Percentiles rank a stretch among this genome's conserved stretches.
These are phyloP conservation scores for Hygrocybe coccinea DNA, from an alignment of 768 basidiomycete species.

Conservation along the genomic window DNA sequence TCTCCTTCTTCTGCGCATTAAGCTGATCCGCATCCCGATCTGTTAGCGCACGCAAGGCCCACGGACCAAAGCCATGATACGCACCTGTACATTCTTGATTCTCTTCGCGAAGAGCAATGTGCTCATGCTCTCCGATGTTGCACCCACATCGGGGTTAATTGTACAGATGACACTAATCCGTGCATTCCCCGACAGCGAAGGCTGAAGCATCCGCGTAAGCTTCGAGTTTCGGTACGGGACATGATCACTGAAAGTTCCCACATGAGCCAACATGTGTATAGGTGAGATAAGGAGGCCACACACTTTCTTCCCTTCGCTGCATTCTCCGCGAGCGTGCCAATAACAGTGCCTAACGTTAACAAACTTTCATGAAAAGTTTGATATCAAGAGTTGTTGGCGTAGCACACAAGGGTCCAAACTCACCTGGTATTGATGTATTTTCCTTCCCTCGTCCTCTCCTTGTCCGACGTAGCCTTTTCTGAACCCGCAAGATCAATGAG, in stretches of 20 bases:
- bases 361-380: constrained; percentile 44
- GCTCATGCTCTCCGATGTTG: constrained; percentile 78
- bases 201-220: constrained; percentile 89
- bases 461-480: constrained; percentile 92
- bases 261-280: background rate
- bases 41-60: background rate
- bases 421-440: constrained; percentile 93
- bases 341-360: constrained; percentile 88
- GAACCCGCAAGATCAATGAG: constrained; percentile 96
- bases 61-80: constrained; percentile 14
- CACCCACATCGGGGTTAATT: constrained; percentile 77
- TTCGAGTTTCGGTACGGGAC: constrained; percentile 96
- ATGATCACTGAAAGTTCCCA: constrained; percentile 56
- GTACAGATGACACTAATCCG: constrained; percentile 96
- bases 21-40: constrained; percentile 38
- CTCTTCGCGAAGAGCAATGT: constrained; percentile 89
- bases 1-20: constrained; percentile 87
- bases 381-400: constrained; percentile 6
- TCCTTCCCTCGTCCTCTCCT: constrained; percentile 92
- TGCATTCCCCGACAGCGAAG: constrained; percentile 91
- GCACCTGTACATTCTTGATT: constrained; percentile 81
- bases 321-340: constrained; percentile 87
- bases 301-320: constrained; percentile 69
- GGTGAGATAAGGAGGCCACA: constrained; percentile 11
- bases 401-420: constrained; percentile 2